Conservation (phyloP, 352 stramenopile genomes). For the Phytophthora chlamydospora region DNA sequence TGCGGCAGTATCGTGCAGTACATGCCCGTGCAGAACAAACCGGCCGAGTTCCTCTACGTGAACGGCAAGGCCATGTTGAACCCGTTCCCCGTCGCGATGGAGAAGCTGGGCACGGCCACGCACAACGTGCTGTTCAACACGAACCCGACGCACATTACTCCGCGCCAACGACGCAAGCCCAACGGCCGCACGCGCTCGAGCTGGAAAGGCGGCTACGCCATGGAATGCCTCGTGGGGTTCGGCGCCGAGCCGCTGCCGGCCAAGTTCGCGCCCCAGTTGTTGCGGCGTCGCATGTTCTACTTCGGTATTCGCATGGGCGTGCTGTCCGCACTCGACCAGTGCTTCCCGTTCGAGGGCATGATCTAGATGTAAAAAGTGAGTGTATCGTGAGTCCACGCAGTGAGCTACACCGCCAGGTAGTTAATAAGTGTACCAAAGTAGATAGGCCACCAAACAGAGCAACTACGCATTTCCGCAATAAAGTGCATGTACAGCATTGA, state of each 20-base stretch:
- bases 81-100: slow-evolving; percentile 42
- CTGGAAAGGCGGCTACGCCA: slow-evolving; percentile 28
- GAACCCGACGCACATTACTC: slow-evolving; percentile 56
- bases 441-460: no score
- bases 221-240: slow-evolving; percentile 51
- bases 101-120: slow-evolving; percentile 33
- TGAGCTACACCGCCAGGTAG: no score
- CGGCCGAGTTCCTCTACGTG: slow-evolving; percentile 57
- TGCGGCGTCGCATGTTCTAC: slow-evolving; percentile 47
- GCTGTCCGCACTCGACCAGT: slow-evolving; percentile 37
- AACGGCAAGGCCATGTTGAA: slow-evolving; percentile 65
- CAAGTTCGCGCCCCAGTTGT: slow-evolving; percentile 35
- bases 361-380: slow-evolving; percentile 2
- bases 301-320: slow-evolving; percentile 40
- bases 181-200: slow-evolving; percentile 18
- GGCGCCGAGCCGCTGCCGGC: slow-evolving; percentile 39
- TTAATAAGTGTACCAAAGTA: background rate
- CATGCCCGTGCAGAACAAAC: slow-evolving; percentile 33
- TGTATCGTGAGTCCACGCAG: background rate
- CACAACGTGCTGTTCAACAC: slow-evolving; percentile 48
- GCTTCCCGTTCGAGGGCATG: slow-evolving; percentile 34
- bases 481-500: background rate
- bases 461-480: no score
- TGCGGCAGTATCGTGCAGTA: slow-evolving; percentile 75
- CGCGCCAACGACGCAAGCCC: slow-evolving; percentile 36